Base-by-base conservation (phyloP, 441 rosid genomes). In the Croton laevigatus region DNA sequence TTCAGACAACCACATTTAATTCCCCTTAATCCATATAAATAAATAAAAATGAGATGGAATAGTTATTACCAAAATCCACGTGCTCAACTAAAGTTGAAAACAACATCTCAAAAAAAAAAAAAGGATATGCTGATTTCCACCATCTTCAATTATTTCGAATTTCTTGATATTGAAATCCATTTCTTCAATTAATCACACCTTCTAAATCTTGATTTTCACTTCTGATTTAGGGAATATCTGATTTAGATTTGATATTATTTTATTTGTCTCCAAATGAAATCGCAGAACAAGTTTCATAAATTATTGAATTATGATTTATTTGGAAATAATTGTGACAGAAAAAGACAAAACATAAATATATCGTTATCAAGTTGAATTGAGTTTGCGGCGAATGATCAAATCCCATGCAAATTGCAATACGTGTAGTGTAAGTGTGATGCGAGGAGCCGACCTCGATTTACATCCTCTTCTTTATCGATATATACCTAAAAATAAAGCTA, bases 361-460 rank as follows among this genome's bases (percentile, higher is more conserved):
- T 10, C 49, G 14, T 10, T 45, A 45, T 45, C 53, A 48, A 48
- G 6, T 13, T 14, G 3, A 54, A 20, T 13, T 19, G n/a, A n/a
- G n/a, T n/a, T n/a, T n/a, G 1, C 14, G 14, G 40, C 52, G 2
- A 5, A 20, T n/a, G 23, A 17, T 2, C 34, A 17, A 20, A 44
- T 20, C 11, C 51, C 37, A 60, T 37, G 64, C 14, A 60, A 60
- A 27, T 27, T 38, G 4, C 8, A n/a, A 53, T 6, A n/a, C 38
- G 49, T 13, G 5, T n/a, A 5, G 32, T 27, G 32, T 27, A 27
- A 27, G 32, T 67, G 70, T 20, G 19, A 38, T 67, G 60, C 60
- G 70, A 66, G 19, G 70, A 67, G 13, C 70, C 36, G 61, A 53
- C 61, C 12, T 67, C 37, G 51, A 45, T 0, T 27, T 40, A 11